A percentile compares a stretch with the other conserved stretches of the same genome.
phyloP scores from a whole-genome alignment of 805 yeast genomes.

The Kodamaea kakaduensis region DNA sequence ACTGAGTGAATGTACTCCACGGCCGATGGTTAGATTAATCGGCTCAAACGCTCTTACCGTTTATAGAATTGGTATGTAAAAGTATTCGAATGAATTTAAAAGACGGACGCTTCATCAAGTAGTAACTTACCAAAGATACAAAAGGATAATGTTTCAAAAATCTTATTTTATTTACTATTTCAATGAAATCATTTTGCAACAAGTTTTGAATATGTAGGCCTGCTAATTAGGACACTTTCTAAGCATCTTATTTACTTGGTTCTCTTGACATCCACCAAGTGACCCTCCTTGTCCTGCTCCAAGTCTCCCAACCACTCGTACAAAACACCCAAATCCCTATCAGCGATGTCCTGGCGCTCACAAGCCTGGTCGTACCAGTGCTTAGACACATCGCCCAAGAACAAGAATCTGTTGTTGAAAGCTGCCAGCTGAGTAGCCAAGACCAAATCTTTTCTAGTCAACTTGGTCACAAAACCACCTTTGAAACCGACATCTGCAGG shows the following conservation, averaged over 20 bases:
- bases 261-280: conserved; percentile 9
- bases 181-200: no score
- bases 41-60: no score
- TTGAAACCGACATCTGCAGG: conserved; percentile 45
- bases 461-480: conserved; percentile 49
- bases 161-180: no score
- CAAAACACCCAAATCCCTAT: conserved; percentile 39
- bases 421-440: conserved; percentile 39
- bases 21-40: no score
- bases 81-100: no score
- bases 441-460: conserved; percentile 42
- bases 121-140: no score
- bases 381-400: conserved; percentile 35
- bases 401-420: conserved; percentile 31
- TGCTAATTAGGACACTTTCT: no score
- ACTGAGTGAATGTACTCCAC: no score
- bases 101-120: no score
- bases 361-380: conserved; percentile 43
- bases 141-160: no score
- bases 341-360: conserved; percentile 37
- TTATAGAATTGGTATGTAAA: no score
- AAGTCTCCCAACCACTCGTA: conserved; percentile 42
- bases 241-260: conserved; percentile 2
- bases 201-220: no score
- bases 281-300: conserved; percentile 18